These are phyloP conservation scores for Gymnopilus junonius DNA, from an alignment of 768 basidiomycete genomes.

Conservation along the genomic window DNA sequence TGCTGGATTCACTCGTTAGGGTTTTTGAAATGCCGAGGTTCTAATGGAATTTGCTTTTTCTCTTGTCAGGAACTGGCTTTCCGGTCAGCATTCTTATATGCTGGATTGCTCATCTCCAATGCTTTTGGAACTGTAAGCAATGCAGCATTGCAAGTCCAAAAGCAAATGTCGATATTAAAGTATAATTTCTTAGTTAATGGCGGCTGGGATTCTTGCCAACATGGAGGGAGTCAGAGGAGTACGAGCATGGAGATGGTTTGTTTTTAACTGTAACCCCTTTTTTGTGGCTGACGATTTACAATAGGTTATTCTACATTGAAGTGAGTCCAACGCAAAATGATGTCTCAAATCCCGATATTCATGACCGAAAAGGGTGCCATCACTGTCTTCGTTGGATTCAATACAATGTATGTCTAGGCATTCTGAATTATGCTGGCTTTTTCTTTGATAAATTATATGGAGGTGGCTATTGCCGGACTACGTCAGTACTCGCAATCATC, in stretches of 20 bases:
- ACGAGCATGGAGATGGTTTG: slow-evolving; percentile 71
- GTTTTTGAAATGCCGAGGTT: not conserved
- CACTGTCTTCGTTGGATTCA: slow-evolving; percentile 61
- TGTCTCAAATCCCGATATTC: no score
- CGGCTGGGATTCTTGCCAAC: slow-evolving; percentile 70
- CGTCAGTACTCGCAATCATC: slow-evolving; percentile 35
- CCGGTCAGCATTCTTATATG: slow-evolving; percentile 63
- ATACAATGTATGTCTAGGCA: slow-evolving; percentile 48
- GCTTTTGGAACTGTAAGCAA: slow-evolving; percentile 65
- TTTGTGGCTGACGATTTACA: not conserved
- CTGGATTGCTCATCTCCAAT: slow-evolving; percentile 64
- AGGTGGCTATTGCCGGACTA: slow-evolving; percentile 66
- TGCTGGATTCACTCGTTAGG: not conserved
- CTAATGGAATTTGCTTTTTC: slow-evolving; percentile 2
- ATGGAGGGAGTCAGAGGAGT: slow-evolving; percentile 75
- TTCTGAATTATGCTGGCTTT: not conserved
- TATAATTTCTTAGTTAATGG: slow-evolving; percentile 52
- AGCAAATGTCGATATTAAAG: not conserved
- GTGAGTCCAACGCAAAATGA: slow-evolving; percentile 37
- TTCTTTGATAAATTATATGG: not conserved
- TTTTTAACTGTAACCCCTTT: not conserved
- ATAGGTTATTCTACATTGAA: slow-evolving; percentile 75
- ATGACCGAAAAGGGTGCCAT: slow-evolving; percentile 53
- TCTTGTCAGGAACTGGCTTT: slow-evolving; percentile 63
- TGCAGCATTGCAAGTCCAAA: not conserved